Conservation (phyloP, 345 rosid species). For the Triadica sebifera region DNA sequence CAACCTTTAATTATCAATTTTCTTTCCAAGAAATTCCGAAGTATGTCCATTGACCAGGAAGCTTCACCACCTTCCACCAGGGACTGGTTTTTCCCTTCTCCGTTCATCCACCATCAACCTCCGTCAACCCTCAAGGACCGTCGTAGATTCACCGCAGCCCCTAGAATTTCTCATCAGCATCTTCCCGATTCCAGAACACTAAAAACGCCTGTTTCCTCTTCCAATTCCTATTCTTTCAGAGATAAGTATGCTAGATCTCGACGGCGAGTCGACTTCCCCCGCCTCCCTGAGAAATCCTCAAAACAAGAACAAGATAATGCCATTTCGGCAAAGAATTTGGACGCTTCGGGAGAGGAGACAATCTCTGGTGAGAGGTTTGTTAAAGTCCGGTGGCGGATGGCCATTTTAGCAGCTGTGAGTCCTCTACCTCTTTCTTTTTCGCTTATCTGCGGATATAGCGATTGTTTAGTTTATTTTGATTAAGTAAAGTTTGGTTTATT, state of each 20-base stretch:
- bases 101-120: conserved; percentile 39
- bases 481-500: neutral
- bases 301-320: conserved; percentile 18
- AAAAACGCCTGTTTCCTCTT: conserved; percentile 20
- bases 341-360: conserved; percentile 19
- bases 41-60: conserved; percentile 39
- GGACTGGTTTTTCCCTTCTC: conserved; percentile 73
- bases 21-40: neutral
- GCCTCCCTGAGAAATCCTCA: conserved; percentile 12
- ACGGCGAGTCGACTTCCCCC: conserved; percentile 33
- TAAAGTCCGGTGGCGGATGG: conserved; percentile 46
- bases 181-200: conserved; percentile 21
- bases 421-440: neutral
- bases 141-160: conserved; percentile 41
- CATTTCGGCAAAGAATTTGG: conserved; percentile 16
- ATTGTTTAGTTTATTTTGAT: neutral
- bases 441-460: neutral
- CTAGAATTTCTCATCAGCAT: conserved; percentile 28
- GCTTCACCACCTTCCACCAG: conserved; percentile 35
- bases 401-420: conserved; percentile 40
- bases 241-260: conserved; percentile 34
- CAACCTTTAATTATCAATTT: neutral
- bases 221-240: conserved; percentile 20
- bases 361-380: conserved; percentile 11
- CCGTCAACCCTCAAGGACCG: conserved; percentile 27